phyloP scores from a whole-genome alignment of 139 green algal genomes.

The Pseudopediastrum boryanum region DNA sequence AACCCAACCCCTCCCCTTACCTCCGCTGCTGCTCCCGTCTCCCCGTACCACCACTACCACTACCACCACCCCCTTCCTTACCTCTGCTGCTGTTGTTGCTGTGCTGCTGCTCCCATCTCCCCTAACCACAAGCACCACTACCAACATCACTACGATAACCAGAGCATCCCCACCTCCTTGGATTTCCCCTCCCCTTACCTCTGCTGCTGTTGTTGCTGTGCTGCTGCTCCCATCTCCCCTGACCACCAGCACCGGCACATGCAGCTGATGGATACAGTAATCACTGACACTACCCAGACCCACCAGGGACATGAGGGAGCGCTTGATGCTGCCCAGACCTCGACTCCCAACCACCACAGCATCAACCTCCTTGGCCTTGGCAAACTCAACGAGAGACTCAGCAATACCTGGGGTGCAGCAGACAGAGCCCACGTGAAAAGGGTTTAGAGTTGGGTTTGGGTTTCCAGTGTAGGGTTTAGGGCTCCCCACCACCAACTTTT shows the following conservation, averaged over 20 bases:
- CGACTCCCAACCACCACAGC: slow-evolving; percentile 58
- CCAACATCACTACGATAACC: no score
- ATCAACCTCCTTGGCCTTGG: slow-evolving; percentile 46
- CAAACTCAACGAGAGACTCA: slow-evolving; percentile 32
- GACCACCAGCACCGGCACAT: slow-evolving; percentile 39
- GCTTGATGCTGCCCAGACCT: slow-evolving; percentile 45
- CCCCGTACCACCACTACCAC: no score
- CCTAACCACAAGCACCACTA: no score
- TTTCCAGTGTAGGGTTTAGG: no score
- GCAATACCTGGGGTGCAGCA: no score
- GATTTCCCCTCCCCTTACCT: not conserved
- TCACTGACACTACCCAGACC: slow-evolving; percentile 58
- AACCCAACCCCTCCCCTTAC: no score
- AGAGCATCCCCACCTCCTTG: not conserved
- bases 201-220: not conserved
- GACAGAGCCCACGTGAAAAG: no score
- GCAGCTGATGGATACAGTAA: slow-evolving; percentile 48
- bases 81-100: slow-evolving; percentile 10
- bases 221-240: not conserved
- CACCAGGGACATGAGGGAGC: slow-evolving; percentile 40
- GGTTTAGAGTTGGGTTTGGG: no score
- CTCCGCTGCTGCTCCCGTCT: not conserved
- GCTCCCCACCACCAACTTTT: slow-evolving; percentile 51
- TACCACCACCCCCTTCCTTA: no score
- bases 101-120: slow-evolving; percentile 1